Percentiles rank a stretch among this genome's conserved stretches.
phyloP scores from a whole-genome alignment of 179 eudicot genomes.

The Patellifolia procumbens region DNA sequence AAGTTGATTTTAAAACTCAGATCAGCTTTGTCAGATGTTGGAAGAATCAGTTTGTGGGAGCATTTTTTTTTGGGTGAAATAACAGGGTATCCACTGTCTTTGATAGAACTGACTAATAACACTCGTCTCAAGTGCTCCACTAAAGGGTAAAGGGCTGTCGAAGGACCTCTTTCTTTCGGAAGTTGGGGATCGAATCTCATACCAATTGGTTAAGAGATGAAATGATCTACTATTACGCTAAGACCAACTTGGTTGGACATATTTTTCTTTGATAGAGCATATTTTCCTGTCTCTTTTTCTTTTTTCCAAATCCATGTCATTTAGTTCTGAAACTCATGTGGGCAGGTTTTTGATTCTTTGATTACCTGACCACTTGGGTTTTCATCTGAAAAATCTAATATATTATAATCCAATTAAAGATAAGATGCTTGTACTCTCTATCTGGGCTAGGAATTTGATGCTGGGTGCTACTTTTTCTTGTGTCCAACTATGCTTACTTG shows the following conservation, averaged over 20 bases:
- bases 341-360: background rate
- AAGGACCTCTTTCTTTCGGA: too few relatives aligned
- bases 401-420: conserved; percentile 1
- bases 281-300: background rate
- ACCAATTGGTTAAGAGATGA: too few relatives aligned
- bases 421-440: conserved; percentile 35
- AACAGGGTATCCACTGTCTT: too few relatives aligned
- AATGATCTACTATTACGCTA: too few relatives aligned
- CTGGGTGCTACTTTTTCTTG: conserved; percentile 17
- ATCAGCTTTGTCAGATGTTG: too few relatives aligned
- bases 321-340: background rate
- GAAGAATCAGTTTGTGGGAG: background rate
- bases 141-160: too few relatives aligned
- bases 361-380: conserved; percentile 3
- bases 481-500: conserved; percentile 31
- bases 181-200: too few relatives aligned
- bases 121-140: too few relatives aligned
- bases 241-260: too few relatives aligned
- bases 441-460: conserved; percentile 41
- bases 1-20: too few relatives aligned
- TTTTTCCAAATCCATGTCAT: background rate
- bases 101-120: too few relatives aligned
- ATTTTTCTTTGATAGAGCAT: background rate
- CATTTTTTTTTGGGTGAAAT: too few relatives aligned
- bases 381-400: conserved; percentile 1